A percentile compares a stretch with the other conserved stretches of the same genome.
phyloP scores from a whole-genome alignment of 129 eudicot genomes.

The Lactuca sativa region DNA sequence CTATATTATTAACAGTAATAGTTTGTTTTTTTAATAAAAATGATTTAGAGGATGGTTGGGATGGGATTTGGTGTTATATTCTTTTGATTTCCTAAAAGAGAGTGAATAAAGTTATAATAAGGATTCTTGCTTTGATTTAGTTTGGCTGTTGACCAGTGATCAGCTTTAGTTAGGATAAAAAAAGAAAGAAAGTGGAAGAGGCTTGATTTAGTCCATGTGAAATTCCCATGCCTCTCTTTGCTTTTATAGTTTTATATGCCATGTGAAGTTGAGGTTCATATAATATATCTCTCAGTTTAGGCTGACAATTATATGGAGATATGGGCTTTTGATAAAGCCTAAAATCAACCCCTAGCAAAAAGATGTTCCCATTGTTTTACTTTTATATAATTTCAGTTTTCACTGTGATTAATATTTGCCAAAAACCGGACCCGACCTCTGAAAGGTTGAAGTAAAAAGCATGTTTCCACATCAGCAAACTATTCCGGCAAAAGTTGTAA shows the following conservation, averaged over 20 bases:
- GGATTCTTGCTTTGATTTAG: conserved; percentile 24
- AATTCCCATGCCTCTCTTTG: conserved; percentile 1
- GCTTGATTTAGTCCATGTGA: conserved; percentile 21
- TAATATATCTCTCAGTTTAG: neutral
- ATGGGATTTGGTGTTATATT: conserved; percentile 6
- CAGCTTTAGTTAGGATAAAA: conserved; percentile 33
- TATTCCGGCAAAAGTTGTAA: too few relatives aligned
- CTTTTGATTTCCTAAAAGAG: conserved; percentile 8
- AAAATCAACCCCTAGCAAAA: conserved; percentile 5
- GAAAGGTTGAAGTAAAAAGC: too few relatives aligned
- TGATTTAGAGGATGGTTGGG: neutral
- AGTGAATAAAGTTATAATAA: conserved; percentile 15
- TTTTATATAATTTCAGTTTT: neutral
- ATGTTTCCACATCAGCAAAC: too few relatives aligned
- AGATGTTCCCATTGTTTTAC: neutral
- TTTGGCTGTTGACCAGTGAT: conserved; percentile 31
- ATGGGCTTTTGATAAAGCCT: neutral
- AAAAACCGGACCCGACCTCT: too few relatives aligned
- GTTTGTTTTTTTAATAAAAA: too few relatives aligned
- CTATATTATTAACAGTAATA: too few relatives aligned
- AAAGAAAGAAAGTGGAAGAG: conserved; percentile 17
- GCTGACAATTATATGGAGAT: neutral
- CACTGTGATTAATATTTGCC: neutral
- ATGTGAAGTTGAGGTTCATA: conserved; percentile 15
- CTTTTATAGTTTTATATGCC: conserved; percentile 23